phyloP scores from a whole-genome alignment of 2,329 filamentous ascomycete genomes.

The Ceratocystis ficicola region DNA sequence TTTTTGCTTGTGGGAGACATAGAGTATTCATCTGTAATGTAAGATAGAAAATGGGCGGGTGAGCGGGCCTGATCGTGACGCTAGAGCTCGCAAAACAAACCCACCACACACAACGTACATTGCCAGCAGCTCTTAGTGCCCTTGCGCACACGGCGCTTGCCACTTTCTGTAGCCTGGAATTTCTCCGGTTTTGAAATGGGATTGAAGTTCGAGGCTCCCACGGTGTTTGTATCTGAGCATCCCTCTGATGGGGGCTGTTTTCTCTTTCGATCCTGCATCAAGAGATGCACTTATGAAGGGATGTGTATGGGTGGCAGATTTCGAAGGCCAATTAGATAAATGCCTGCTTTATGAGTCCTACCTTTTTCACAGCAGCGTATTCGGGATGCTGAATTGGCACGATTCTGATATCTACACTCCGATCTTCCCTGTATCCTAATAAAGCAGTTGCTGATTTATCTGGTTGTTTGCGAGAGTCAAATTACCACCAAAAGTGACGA shows the following conservation, averaged over 20 bases:
- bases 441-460: neutral
- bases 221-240: neutral
- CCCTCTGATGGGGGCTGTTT: conserved; percentile 18
- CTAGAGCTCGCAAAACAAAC: neutral
- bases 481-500: neutral
- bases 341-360: neutral
- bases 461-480: neutral
- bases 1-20: too few species aligned
- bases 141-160: conserved; percentile 34
- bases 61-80: neutral
- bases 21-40: too few species aligned
- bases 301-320: neutral
- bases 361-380: neutral
- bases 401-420: neutral
- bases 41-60: too few species aligned
- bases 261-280: conserved; percentile 17
- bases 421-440: neutral
- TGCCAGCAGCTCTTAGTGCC: conserved; percentile 50
- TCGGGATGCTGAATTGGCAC: too few species aligned
- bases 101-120: conserved; percentile 34
- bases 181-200: neutral
- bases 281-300: neutral
- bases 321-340: neutral
- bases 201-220: neutral
- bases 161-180: conserved; percentile 14